These are phyloP conservation scores for Magnolia kwangsiensis DNA, from an alignment of 164 flowering plant genomes.

Conservation along the genomic window DNA sequence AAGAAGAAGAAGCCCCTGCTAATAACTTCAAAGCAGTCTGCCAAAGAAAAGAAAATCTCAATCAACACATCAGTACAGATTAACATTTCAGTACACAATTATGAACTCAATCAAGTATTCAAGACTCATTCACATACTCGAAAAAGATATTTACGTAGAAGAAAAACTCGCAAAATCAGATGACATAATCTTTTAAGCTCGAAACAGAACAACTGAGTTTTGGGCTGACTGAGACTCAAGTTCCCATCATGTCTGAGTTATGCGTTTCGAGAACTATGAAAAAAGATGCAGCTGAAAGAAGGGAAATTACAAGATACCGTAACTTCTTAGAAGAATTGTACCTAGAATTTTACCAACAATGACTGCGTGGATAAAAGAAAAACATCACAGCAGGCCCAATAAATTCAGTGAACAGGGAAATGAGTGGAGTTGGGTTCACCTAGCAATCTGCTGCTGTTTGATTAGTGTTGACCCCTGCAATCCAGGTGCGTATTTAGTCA, in stretches of 20 bases:
- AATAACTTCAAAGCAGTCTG: conserved; percentile 76
- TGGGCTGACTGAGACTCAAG: neutral
- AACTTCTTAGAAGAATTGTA: too few species aligned
- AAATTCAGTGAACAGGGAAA: too few species aligned
- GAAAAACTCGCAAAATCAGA: neutral
- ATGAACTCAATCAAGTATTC: neutral
- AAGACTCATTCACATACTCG: neutral
- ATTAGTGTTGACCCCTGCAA: too few species aligned
- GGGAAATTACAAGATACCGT: too few species aligned
- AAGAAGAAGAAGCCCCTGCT: too few species aligned
- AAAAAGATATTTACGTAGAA: neutral
- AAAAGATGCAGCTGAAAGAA: neutral
- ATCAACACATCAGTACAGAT: neutral
- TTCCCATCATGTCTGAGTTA: neutral
- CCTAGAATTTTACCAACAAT: too few species aligned
- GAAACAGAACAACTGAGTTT: neutral
- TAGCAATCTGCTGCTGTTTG: too few species aligned
- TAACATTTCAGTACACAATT: neutral
- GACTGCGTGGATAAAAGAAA: too few species aligned
- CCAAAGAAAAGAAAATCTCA: conserved; percentile 6
- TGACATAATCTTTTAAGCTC: neutral
- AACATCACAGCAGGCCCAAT: too few species aligned
- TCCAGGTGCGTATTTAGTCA: too few species aligned
- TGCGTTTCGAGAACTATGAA: neutral
- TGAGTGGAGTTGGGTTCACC: too few species aligned